Base-by-base conservation (phyloP, 305 asterid genomes). In the Galium porrigens region DNA sequence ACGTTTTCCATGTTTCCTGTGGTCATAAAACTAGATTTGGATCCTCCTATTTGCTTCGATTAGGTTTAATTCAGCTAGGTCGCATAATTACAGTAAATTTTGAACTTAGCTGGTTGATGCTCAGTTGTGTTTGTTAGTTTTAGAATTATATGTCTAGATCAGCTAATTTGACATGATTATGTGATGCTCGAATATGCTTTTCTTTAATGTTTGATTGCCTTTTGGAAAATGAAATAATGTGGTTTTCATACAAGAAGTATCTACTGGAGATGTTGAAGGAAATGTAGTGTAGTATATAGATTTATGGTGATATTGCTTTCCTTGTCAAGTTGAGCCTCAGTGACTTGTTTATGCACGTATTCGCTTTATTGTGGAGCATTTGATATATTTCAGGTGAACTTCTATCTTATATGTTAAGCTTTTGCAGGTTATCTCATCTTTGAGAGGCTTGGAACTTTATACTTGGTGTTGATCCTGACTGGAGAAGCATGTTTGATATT, bases 401-500 rank as follows among this genome's bases (percentile, higher is more conserved):
- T 49, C 14, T 20, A 51, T 36, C 15, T 57, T 11, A 4, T 36
- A 33, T 12, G n/a, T 36, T 25, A 39, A 52, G 63, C 49, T 52
- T 53, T 69, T 41, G 36, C 64, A 22, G 11, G 7, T 48, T 52
- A 68, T 37, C 58, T 37, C 53, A 20, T 61, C 62, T 68, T 73
- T 49, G 63, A 71, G 71, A 69, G 68, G 64, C 73, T 68, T 72
- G 67, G 64, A 46, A 14, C 54, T 66, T 56, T 72, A 65, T 68
- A 74, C 66, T 82, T 72, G 72, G 76, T 18, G 32, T 57, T 69
- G 54, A 34, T 55, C 65, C 52, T 67, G 53, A 55, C 15, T 66
- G 22, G 58, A 57, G 67, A 33, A 76, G 61, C 66, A 54, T 69
- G 15, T 67, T 65, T 74, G 72, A 83, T 70, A 58, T 55, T 64